phyloP scores from a whole-genome alignment of 768 basidiomycete genomes.

The Chalciporus pseudorubinellus region DNA sequence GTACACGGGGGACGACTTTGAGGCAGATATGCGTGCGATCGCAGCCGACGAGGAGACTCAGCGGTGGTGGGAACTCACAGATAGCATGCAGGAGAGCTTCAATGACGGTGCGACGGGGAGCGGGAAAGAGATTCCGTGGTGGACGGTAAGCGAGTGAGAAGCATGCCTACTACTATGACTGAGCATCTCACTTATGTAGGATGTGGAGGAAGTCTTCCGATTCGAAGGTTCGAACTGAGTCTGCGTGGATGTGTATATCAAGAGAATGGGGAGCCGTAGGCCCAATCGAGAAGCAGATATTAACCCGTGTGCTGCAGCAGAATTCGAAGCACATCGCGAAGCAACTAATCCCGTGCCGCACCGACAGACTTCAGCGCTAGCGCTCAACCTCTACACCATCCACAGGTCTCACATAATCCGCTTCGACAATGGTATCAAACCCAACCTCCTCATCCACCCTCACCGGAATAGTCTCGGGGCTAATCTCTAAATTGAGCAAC shows the following conservation, averaged over 20 bases:
- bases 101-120: slow-evolving; percentile 69
- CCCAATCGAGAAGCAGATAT: not conserved
- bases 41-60: slow-evolving; percentile 67
- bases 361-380: too few relatives aligned
- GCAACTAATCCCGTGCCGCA: not conserved
- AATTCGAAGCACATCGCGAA: not conserved
- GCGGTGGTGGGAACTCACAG: slow-evolving; percentile 76
- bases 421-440: slow-evolving; percentile 54
- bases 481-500: slow-evolving; percentile 48
- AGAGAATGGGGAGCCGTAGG: not conserved
- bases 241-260: not conserved
- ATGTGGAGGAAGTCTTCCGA: slow-evolving; percentile 66
- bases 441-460: slow-evolving; percentile 29
- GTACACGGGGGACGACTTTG: slow-evolving; percentile 65
- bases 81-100: slow-evolving; percentile 76
- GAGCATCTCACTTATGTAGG: slow-evolving; percentile 28
- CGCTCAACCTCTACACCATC: slow-evolving; percentile 48
- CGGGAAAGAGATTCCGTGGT: slow-evolving; percentile 68
- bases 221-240: slow-evolving; percentile 48
- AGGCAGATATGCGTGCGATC: slow-evolving; percentile 61
- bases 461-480: slow-evolving; percentile 37
- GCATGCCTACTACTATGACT: not conserved
- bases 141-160: slow-evolving; percentile 44
- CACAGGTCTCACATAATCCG: slow-evolving; percentile 43
- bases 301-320: not conserved